These are phyloP conservation scores for Penicillium silybi DNA, from an alignment of 495 filamentous ascomycete species.

Conservation along the genomic window DNA sequence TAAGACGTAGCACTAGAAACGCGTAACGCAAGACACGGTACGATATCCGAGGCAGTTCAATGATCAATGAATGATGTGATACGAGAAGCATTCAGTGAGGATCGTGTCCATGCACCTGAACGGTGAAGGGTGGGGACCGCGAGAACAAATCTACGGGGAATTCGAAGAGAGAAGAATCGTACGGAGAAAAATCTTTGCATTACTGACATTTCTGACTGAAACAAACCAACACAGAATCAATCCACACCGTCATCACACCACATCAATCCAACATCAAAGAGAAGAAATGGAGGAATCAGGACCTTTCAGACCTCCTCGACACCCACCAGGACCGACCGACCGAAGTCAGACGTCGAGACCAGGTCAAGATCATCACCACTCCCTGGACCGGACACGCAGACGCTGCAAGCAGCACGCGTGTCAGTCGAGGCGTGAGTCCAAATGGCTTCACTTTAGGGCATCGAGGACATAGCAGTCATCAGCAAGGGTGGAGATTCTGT, in stretches of 20 bases:
- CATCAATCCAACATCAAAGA: slow-evolving; percentile 8
- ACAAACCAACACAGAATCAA: slow-evolving; percentile 11
- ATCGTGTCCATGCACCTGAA: too few species aligned
- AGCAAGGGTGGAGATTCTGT: slow-evolving; percentile 73
- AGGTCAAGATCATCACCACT: slow-evolving; percentile 73
- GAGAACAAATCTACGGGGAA: too few species aligned
- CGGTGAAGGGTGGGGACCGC: too few species aligned
- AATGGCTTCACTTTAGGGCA: slow-evolving; percentile 67
- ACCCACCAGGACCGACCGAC: slow-evolving; percentile 61
- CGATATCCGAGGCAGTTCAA: background rate
- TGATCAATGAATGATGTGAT: too few species aligned
- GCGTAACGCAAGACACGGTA: background rate
- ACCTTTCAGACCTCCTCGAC: slow-evolving; percentile 70
- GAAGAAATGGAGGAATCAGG: slow-evolving; percentile 19
- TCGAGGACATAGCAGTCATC: slow-evolving; percentile 65
- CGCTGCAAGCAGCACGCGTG: slow-evolving; percentile 26
- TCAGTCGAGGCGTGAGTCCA: slow-evolving; percentile 53
- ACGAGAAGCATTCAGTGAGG: too few species aligned
- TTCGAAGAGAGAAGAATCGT: too few species aligned
- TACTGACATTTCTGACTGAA: too few species aligned
- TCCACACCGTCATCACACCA: slow-evolving; percentile 13
- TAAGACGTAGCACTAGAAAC: background rate
- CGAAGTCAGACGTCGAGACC: slow-evolving; percentile 57
- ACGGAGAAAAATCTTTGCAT: background rate
- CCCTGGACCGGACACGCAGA: slow-evolving; percentile 45